Base-by-base conservation (phyloP, 345 rosid species). In the Murraya paniculata region DNA sequence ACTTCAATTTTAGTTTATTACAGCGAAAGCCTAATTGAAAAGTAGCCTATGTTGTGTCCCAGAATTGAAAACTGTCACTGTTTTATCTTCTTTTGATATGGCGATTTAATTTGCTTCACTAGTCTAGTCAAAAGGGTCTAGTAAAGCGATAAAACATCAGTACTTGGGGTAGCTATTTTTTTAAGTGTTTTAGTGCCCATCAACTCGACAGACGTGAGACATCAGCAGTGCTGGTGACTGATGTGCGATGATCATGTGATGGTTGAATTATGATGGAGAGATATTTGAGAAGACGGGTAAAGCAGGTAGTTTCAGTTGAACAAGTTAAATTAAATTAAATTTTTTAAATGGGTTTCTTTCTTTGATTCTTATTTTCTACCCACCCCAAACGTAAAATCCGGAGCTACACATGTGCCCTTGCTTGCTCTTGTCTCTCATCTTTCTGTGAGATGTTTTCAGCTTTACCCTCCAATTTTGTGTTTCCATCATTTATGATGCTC, bases 31-130 rank as follows among this genome's bases (percentile, higher is more conserved):
- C 61, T 11, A 58, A 33, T 38, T 27, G 72, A 60, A 61, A 73
- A 70, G 45, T 45, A 65, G 80, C 82, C 77, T 19, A 78, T 80
- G 58, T 79, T 41, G 50, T 75, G 80, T 77, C 80, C 77, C 41
- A 71, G 50, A 62, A 66, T 68, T 73, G 71, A 35, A 48, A 72
- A 31, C 64, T 64, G 65, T 72, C 53, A 55, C 64, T 28, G 76
- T 75, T 82, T 80, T 84, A 79, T 84, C 86, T 84, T 82, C 89
- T 87, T 87, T 84, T 84, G 82, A 87, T 82, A 82, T 6, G 50
- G 18, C 66, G 82, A 77, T 78, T 77, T 11, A 24, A 27, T 62
- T 65, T 79, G 66, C 79, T 77, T 77, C 74, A 81, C 71, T 64
- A 36, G 87, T 82, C 81, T 13, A 79, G 84, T 82, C 86, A 87